Evolutionary conservation across 2,329 filamentous ascomycete species (phyloP), one percentile per base, ranked within the genome.

Genomic region (Sporothrix brunneoviolacea): DNA sequence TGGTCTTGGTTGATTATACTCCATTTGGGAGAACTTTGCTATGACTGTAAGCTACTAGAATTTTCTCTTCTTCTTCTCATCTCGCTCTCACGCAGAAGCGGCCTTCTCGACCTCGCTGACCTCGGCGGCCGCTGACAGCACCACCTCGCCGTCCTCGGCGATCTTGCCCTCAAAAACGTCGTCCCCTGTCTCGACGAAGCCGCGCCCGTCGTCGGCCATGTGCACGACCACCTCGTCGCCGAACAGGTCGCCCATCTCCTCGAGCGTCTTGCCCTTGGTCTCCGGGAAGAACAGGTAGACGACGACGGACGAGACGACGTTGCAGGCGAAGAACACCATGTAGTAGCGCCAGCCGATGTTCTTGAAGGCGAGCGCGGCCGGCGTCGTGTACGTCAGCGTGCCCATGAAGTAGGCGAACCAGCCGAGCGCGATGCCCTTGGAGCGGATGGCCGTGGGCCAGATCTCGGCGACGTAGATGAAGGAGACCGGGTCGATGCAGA

Each of bases 181-280:
- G 12, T 35, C 47, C 21, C 47, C 47, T 4, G 21, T 43, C 39
- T 49, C 47, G 22, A 49, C 39, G 13, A 49, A 37, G 21, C 38
- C 47, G 30, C 38, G 38, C 22, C 47, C 47, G 32, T 49, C 51
- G 35, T 46, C 28, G 18, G 48, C 36, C 27, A 51, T 39, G 36
- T 51, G 48, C 18, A 51, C 24, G 19, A 51, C 41, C 8, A 51
- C 48, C n/a, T 40, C 33, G 35, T 51, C 48, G 37, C 59, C 57
- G 18, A 60, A 51, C 15, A 51, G 58, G 18, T 59, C 57, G 22
- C 52, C 56, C 55, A 57, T 56, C 37, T 56, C 55, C 42, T 58
- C 53, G 16, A 58, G 42, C 4, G 49, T 40, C n/a, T 41, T 39
- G 41, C 49, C 43, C 28, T 43, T 41, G 28, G 50, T 51, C 38